These are phyloP conservation scores for Nakazawaea ishiwadae DNA, from an alignment of 805 yeast genomes.

Conservation along the genomic window DNA sequence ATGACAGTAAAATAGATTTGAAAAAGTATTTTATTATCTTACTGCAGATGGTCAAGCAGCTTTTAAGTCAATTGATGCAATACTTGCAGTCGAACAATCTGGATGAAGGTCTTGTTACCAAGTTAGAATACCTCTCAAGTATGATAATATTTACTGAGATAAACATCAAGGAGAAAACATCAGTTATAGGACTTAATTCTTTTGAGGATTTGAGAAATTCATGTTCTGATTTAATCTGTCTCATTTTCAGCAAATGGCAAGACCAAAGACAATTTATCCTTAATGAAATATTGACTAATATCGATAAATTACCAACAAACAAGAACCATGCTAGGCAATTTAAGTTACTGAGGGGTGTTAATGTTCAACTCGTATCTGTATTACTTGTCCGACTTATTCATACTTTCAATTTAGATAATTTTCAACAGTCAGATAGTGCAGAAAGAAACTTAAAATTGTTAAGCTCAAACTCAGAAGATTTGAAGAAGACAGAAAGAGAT, in stretches of 20 bases:
- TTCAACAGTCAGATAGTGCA: background rate
- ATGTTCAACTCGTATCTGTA: slow-evolving; percentile 44
- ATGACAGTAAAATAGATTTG: slow-evolving; percentile 1
- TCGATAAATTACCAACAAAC: slow-evolving; percentile 43
- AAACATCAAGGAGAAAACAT: slow-evolving; percentile 19
- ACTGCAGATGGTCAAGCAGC: slow-evolving; percentile 10
- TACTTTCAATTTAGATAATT: slow-evolving; percentile 24
- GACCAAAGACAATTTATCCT: slow-evolving; percentile 59
- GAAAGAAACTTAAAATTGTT: background rate
- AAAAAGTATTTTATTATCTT: background rate
- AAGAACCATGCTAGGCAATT: slow-evolving; percentile 39
- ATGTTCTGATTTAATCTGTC: slow-evolving; percentile 25
- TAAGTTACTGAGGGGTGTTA: slow-evolving; percentile 37
- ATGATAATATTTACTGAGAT: slow-evolving; percentile 36
- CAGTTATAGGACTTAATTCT: slow-evolving; percentile 18
- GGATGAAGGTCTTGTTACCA: slow-evolving; percentile 53
- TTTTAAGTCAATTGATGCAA: slow-evolving; percentile 16
- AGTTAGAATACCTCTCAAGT: slow-evolving; percentile 49
- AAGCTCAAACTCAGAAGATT: slow-evolving; percentile 1
- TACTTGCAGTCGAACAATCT: slow-evolving; percentile 18
- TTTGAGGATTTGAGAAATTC: slow-evolving; percentile 25
- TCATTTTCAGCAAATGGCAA: slow-evolving; percentile 34
- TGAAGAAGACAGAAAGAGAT: background rate
- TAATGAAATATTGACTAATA: slow-evolving; percentile 50
- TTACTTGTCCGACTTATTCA: slow-evolving; percentile 42